These are phyloP conservation scores for Yamadazyma phyllophila DNA, from an alignment of 805 yeast species.

Conservation along the genomic window DNA sequence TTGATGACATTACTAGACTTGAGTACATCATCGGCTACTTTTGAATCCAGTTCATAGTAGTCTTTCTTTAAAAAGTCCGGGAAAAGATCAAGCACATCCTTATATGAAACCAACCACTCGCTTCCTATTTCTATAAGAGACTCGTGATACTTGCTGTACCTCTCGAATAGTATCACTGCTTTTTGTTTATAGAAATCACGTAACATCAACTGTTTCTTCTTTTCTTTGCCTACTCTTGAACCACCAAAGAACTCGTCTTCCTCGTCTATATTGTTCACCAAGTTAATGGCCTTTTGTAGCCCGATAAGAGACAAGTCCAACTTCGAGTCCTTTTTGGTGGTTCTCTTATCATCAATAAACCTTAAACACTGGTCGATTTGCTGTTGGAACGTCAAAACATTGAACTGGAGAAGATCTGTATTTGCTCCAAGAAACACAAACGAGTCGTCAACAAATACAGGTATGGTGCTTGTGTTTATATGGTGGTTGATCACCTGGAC, in stretches of 20 bases:
- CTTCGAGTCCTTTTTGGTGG: constrained; percentile 19
- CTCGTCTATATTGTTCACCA: constrained; percentile 26
- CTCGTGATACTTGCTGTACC: constrained; percentile 35
- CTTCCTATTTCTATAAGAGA: constrained; percentile 39
- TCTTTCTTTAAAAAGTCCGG: constrained; percentile 37
- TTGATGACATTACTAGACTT: constrained; percentile 9
- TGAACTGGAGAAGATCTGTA: constrained; percentile 31
- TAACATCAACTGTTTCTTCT: constrained; percentile 30
- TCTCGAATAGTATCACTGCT: constrained; percentile 31
- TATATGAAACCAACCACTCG: constrained; percentile 39
- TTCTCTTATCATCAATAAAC: constrained; percentile 18
- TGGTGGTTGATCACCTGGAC: constrained; percentile 35
- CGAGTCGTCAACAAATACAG: constrained; percentile 5
- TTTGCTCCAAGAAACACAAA: constrained; percentile 25
- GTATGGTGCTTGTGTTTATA: constrained; percentile 21
- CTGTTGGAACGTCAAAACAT: constrained; percentile 24
- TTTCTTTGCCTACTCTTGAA: constrained; percentile 16
- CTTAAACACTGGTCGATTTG: constrained; percentile 37
- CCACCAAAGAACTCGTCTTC: constrained; percentile 25
- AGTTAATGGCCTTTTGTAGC: constrained; percentile 30
- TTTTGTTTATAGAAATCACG: constrained; percentile 36
- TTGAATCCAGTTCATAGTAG: constrained; percentile 3
- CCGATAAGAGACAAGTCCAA: constrained; percentile 33
- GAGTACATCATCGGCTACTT: constrained; percentile 7
- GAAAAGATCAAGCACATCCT: constrained; percentile 33